Evolutionary conservation across 768 basidiomycete genomes (phyloP).

Genomic region (Pseudohyphozyma bogoriensis): DNA sequence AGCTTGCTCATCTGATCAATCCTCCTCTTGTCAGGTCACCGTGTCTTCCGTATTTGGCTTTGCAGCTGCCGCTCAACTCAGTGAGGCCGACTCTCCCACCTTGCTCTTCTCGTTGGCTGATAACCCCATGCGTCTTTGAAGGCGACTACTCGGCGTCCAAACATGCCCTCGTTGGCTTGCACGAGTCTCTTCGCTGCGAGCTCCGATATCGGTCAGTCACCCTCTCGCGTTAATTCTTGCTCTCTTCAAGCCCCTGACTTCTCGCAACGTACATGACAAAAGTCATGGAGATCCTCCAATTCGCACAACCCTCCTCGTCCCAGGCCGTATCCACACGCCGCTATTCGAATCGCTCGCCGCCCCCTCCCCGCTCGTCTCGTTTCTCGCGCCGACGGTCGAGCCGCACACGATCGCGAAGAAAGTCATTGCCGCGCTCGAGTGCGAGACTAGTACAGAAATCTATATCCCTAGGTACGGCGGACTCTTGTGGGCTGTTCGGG

Average conservation of each 20-base stretch:
- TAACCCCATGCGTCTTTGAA: conserved; percentile 34
- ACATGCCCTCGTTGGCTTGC: conserved; percentile 65
- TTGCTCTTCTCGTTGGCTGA: background rate
- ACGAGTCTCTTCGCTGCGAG: conserved; percentile 77
- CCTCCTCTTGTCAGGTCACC: conserved; percentile 54
- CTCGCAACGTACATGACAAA: conserved; percentile 37
- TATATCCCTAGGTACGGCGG: conserved; percentile 51
- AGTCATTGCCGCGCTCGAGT: conserved; percentile 49
- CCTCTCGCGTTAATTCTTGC: background rate
- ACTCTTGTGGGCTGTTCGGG: conserved; percentile 8
- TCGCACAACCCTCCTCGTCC: conserved; percentile 71
- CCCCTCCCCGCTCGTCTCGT: conserved; percentile 48
- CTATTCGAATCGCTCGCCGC: conserved; percentile 61
- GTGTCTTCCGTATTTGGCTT: conserved; percentile 67
- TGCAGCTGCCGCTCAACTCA: background rate
- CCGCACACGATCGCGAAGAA: conserved; percentile 69
- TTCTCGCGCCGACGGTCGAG: conserved; percentile 65
- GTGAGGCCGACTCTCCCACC: conserved; percentile 9
- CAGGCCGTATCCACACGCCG: conserved; percentile 66
- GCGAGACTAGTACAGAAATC: conserved; percentile 5
- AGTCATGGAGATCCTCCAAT: conserved; percentile 61
- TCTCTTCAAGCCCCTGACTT: background rate
- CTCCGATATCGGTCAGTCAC: conserved; percentile 48
- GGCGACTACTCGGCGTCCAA: conserved; percentile 89
- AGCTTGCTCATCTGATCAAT: background rate